These are phyloP conservation scores for Handroanthus guayacan DNA, from an alignment of 257 asterid species.

Conservation along the genomic window DNA sequence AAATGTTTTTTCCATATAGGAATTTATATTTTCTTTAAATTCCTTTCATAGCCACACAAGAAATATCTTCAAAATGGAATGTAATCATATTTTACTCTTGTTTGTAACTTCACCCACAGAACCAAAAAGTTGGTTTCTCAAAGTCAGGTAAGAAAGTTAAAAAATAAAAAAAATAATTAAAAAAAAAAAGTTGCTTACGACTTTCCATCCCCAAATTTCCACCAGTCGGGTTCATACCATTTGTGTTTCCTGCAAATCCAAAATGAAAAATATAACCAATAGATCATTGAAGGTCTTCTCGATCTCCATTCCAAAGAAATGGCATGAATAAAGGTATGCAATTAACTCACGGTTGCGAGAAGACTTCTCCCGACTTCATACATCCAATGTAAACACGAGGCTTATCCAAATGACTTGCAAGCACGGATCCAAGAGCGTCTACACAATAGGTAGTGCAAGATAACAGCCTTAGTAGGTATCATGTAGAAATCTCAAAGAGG, in stretches of 20 bases:
- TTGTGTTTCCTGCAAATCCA: constrained; percentile 62
- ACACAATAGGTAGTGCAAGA: constrained; percentile 32
- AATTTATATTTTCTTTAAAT: neutral
- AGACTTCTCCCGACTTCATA: constrained; percentile 95
- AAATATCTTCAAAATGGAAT: neutral
- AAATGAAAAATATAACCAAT: constrained; percentile 1
- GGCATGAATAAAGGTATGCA: constrained; percentile 15
- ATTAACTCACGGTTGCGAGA: constrained; percentile 77
- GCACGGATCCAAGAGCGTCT: constrained; percentile 84
- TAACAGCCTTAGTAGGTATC: constrained; percentile 15
- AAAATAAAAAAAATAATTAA: too few species aligned
- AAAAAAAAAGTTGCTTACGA: constrained; percentile 61
- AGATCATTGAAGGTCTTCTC: constrained; percentile 23
- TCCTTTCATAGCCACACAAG: neutral
- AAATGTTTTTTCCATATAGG: neutral
- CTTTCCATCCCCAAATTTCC: constrained; percentile 97
- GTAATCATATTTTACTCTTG: neutral
- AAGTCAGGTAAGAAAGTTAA: constrained; percentile 15
- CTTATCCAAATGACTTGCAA: constrained; percentile 77
- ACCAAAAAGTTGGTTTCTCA: constrained; percentile 24
- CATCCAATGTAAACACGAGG: constrained; percentile 86
- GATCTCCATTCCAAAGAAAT: constrained; percentile 26
- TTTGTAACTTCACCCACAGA: neutral
- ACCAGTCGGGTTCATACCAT: constrained; percentile 98
- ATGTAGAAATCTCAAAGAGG: constrained; percentile 9